phyloP scores from a whole-genome alignment of 2,329 filamentous ascomycete genomes.

The Diaporthe longicolla region DNA sequence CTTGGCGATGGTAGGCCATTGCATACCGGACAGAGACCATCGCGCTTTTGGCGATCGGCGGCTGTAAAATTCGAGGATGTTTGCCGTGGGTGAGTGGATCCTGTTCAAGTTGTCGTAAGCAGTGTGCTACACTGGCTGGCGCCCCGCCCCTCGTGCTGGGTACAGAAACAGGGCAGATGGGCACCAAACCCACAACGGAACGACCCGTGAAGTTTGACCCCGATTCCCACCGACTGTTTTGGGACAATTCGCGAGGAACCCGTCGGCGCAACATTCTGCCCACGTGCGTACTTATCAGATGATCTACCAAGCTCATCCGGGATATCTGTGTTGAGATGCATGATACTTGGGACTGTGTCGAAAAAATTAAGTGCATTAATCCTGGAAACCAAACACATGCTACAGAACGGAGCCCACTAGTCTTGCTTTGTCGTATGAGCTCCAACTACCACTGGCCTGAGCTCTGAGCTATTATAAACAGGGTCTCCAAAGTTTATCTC shows the following conservation, averaged over 20 bases:
- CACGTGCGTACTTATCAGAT: constrained; percentile 6
- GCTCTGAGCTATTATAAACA: neutral
- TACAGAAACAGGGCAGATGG: neutral
- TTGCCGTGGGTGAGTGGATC: constrained; percentile 18
- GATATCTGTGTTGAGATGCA: neutral
- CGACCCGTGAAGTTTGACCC: constrained; percentile 29
- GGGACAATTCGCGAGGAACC: neutral
- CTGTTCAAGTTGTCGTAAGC: constrained; percentile 9
- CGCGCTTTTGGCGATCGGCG: constrained; percentile 17
- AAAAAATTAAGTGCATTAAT: neutral
- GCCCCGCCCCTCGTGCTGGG: neutral
- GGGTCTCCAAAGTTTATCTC: neutral
- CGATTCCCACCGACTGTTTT: constrained; percentile 1
- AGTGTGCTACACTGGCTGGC: neutral
- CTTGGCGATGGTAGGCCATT: constrained; percentile 6
- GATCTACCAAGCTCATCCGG: neutral
- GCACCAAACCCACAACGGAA: constrained; percentile 13
- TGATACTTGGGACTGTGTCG: neutral
- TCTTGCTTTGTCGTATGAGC: neutral
- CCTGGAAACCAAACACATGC: neutral
- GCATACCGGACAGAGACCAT: neutral
- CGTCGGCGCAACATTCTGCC: constrained; percentile 7
- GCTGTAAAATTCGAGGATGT: constrained; percentile 23
- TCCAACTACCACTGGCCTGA: neutral
- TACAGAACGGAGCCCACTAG: neutral